Conservation (phyloP, 805 yeast species). For the Brettanomyces custersianus region DNA sequence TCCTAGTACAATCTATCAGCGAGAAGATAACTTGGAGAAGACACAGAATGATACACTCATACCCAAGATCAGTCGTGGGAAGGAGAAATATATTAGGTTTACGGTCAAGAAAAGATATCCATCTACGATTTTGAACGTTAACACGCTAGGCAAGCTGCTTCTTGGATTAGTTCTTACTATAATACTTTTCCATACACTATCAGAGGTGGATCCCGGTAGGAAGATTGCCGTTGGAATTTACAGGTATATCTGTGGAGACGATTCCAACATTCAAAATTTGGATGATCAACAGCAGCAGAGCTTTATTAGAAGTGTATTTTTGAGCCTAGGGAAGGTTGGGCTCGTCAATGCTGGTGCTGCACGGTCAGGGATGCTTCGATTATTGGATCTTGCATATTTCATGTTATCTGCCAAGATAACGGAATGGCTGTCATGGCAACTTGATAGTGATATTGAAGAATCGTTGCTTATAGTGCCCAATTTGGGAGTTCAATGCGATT, state of each 20-base stretch:
- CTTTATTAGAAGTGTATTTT: background rate
- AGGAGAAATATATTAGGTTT: constrained; percentile 11
- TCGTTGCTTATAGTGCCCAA: constrained; percentile 36
- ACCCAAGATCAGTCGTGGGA: background rate
- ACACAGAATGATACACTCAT: background rate
- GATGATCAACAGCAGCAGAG: background rate
- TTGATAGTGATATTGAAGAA: constrained; percentile 32
- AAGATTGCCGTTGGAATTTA: constrained; percentile 1
- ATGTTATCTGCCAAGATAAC: constrained; percentile 11
- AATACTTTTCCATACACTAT: constrained; percentile 7
- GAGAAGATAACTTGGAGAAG: background rate
- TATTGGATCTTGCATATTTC: constrained; percentile 7
- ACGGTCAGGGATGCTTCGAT: background rate
- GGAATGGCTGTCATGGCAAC: constrained; percentile 14
- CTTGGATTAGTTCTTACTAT: constrained; percentile 3
- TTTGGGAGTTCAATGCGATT: constrained; percentile 37
- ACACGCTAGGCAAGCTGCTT: constrained; percentile 3
- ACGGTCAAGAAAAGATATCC: constrained; percentile 6
- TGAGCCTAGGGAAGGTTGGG: background rate
- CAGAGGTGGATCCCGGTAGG: constrained; percentile 8
- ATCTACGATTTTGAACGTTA: background rate
- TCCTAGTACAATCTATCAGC: constrained; percentile 14
- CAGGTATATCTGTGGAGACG: background rate
- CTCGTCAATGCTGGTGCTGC: background rate
- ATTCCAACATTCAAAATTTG: background rate